Evolutionary conservation across 1,284 basidiomycete genomes (phyloP).

Genomic region (Naganishia sp.): DNA sequence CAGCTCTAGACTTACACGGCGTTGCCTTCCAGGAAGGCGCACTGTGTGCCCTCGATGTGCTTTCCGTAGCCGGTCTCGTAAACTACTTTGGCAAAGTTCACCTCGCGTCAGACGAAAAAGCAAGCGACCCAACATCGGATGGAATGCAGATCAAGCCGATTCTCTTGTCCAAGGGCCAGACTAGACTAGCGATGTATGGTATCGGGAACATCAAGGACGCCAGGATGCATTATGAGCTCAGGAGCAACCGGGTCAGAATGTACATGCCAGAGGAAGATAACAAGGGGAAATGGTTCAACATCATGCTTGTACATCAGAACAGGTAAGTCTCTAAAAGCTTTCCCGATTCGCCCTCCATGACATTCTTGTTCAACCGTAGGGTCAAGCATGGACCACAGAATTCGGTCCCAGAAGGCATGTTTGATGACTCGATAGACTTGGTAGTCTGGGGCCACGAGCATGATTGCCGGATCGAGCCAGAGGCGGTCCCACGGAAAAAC

Average conservation of each 20-base stretch:
- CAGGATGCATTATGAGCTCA: constrained; percentile 91
- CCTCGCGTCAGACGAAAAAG: constrained; percentile 63
- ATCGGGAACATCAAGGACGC: constrained; percentile 96
- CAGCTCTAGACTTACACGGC: not conserved
- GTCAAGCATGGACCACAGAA: constrained; percentile 92
- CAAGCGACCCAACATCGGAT: constrained; percentile 44
- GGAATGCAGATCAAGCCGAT: constrained; percentile 89
- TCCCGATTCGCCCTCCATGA: constrained; percentile 2
- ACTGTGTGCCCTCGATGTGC: constrained; percentile 88
- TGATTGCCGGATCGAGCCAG: constrained; percentile 88
- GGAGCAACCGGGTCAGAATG: constrained; percentile 92
- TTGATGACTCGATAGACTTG: constrained; percentile 90
- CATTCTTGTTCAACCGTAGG: constrained; percentile 55
- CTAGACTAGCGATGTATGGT: constrained; percentile 85
- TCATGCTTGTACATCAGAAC: constrained; percentile 93
- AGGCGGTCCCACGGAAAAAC: constrained; percentile 83
- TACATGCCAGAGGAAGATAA: constrained; percentile 89
- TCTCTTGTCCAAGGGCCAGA: constrained; percentile 83
- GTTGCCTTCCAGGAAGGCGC: constrained; percentile 74
- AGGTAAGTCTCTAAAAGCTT: constrained; percentile 61
- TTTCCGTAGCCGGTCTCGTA: constrained; percentile 88
- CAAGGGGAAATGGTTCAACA: constrained; percentile 79
- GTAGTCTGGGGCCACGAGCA: constrained; percentile 99
- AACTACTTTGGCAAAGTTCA: constrained; percentile 94
- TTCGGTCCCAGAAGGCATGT: constrained; percentile 92